Percentiles rank a stretch among this genome's conserved stretches.
Conservation (phyloP, 768 basidiomycete genomes). For the Phylloporus rhodoxanthus region DNA sequence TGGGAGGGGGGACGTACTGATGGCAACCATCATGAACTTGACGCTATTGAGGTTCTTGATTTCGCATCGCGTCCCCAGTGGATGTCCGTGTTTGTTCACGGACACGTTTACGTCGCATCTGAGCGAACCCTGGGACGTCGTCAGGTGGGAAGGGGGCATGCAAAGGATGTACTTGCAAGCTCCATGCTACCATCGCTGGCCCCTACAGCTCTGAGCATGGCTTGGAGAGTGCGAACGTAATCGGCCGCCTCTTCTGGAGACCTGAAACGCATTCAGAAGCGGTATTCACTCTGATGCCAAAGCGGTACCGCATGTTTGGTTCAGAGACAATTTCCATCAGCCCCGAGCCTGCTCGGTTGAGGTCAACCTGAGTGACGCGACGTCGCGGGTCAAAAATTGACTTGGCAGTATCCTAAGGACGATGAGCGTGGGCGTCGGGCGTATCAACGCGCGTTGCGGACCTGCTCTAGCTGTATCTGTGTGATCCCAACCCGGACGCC, state of each 20-base stretch:
- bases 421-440: not conserved
- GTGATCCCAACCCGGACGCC: constrained; percentile 67
- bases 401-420: constrained; percentile 83
- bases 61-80: constrained; percentile 82
- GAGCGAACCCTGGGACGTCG: constrained; percentile 67
- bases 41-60: constrained; percentile 96
- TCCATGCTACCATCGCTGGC: constrained; percentile 98
- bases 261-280: constrained; percentile 20
- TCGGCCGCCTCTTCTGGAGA: constrained; percentile 87
- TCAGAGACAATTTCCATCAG: constrained; percentile 96
- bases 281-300: not conserved
- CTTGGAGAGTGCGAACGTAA: constrained; percentile 80
- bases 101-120: constrained; percentile 96
- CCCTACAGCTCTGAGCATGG: constrained; percentile 73
- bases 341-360: constrained; percentile 85
- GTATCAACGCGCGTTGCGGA: constrained; percentile 28
- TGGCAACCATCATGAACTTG: constrained; percentile 76
- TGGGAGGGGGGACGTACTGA: constrained; percentile 47
- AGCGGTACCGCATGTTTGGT: constrained; percentile 72
- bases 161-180: constrained; percentile 47
- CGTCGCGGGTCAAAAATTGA: constrained; percentile 55
- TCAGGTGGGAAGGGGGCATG: not conserved
- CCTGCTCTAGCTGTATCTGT: constrained; percentile 96
- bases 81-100: constrained; percentile 58
- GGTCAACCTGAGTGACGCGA: constrained; percentile 61